phyloP scores from a whole-genome alignment of 805 yeast genomes.

The Torulaspora quercuum region DNA sequence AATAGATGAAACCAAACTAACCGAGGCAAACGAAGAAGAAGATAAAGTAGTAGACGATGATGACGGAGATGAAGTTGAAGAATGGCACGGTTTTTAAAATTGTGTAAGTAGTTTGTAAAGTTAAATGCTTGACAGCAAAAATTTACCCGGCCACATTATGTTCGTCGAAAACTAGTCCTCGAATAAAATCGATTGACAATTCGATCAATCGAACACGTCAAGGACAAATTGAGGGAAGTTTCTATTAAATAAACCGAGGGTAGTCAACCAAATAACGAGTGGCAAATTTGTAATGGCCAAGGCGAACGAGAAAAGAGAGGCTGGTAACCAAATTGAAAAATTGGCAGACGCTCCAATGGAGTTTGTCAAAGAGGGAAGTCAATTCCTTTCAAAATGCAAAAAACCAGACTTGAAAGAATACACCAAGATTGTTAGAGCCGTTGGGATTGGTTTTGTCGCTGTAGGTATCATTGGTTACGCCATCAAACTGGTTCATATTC shows the following conservation, averaged over 20 bases:
- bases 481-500: constrained; percentile 90
- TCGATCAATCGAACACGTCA: not conserved
- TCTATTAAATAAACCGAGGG: too few species aligned
- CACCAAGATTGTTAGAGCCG: constrained; percentile 85
- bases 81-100: constrained; percentile 46
- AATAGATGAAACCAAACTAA: constrained; percentile 19
- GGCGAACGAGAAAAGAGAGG: constrained; percentile 30
- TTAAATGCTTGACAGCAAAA: not conserved
- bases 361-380: constrained; percentile 85
- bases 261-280: too few species aligned
- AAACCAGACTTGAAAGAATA: constrained; percentile 91
- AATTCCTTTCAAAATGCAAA: constrained; percentile 85
- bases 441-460: constrained; percentile 93
- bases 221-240: too few species aligned
- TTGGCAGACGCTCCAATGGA: constrained; percentile 83
- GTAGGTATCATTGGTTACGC: constrained; percentile 97
- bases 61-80: constrained; percentile 36
- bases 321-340: constrained; percentile 48
- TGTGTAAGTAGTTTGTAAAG: not conserved
- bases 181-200: not conserved
- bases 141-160: constrained; percentile 4
- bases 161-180: not conserved
- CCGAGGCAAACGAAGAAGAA: constrained; percentile 29
- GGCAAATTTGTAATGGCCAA: too few species aligned
- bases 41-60: constrained; percentile 35